phyloP scores from a whole-genome alignment of 225 moss, liverwort and hornwort genomes.

The Straminergon stramineum region DNA sequence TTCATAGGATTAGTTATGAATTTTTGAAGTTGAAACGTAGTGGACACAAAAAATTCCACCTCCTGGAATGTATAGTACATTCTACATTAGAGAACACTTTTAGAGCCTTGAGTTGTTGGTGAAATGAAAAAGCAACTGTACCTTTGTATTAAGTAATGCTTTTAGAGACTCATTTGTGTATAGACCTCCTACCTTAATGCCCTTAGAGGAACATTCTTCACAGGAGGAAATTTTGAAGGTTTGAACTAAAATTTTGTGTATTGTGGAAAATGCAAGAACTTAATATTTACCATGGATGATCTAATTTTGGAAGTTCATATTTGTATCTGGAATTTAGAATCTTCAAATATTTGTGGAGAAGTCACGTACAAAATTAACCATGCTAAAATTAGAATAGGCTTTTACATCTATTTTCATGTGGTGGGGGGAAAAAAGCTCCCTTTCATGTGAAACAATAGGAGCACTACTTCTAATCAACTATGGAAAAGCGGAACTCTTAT shows the following conservation, averaged over 20 bases:
- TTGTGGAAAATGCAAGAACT: background rate
- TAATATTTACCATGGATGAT: background rate
- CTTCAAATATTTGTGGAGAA: background rate
- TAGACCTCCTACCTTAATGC: background rate
- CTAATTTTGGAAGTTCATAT: background rate
- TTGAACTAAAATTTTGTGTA: background rate
- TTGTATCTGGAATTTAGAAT: background rate
- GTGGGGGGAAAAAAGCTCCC: fast-evolving
- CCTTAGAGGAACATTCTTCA: fast-evolving
- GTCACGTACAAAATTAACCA: background rate
- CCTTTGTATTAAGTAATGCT: fast-evolving
- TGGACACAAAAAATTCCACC: fast-evolving
- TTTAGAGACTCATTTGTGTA: fast-evolving
- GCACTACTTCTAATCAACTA: background rate
- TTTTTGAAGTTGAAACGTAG: background rate
- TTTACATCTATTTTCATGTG: background rate
- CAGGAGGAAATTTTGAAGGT: background rate
- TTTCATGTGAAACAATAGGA: background rate
- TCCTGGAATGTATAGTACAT: background rate
- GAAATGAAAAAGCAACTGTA: background rate
- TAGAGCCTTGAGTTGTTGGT: no score
- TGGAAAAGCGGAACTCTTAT: background rate
- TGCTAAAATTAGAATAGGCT: fast-evolving
- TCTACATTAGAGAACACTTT: no score
- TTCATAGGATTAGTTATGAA: background rate